A percentile compares a stretch with the other conserved stretches of the same genome.
These are phyloP conservation scores for Curvularia lunata DNA, from an alignment of 2,329 filamentous ascomycete genomes.

Conservation along the genomic window DNA sequence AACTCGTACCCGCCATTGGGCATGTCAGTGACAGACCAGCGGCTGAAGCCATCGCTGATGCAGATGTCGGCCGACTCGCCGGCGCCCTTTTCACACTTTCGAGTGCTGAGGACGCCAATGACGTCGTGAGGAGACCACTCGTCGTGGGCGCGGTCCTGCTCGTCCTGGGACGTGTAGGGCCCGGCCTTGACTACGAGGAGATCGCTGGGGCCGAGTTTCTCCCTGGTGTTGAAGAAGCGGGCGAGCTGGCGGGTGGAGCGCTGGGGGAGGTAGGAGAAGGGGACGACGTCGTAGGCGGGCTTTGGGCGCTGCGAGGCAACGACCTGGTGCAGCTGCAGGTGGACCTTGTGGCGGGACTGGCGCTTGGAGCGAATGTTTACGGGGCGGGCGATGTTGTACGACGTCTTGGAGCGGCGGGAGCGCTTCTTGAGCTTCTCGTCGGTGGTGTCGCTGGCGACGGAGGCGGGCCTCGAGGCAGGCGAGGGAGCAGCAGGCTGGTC, in stretches of 20 bases:
- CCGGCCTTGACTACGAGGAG: slow-evolving; percentile 74
- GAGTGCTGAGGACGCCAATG: slow-evolving; percentile 71
- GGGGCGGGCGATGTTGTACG: slow-evolving; percentile 72
- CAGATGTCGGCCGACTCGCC: slow-evolving; percentile 72
- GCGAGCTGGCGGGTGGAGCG: slow-evolving; percentile 59
- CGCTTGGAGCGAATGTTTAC: slow-evolving; percentile 65
- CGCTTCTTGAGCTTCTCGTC: slow-evolving; percentile 54
- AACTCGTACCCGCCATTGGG: slow-evolving; percentile 62
- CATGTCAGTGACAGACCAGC: slow-evolving; percentile 54
- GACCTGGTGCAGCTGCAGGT: slow-evolving; percentile 76
- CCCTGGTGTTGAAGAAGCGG: slow-evolving; percentile 67
- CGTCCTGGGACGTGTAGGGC: slow-evolving; percentile 59
- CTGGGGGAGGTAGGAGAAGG: slow-evolving; percentile 65
- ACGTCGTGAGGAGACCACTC: slow-evolving; percentile 61
- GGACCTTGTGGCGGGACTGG: slow-evolving; percentile 69
- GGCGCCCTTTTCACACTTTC: slow-evolving; percentile 59
- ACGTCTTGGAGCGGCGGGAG: slow-evolving; percentile 63
- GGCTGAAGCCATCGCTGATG: slow-evolving; percentile 56
- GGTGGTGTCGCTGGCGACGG: slow-evolving; percentile 46
- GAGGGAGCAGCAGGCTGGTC: slow-evolving; percentile 2
- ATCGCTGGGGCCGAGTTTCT: slow-evolving; percentile 70
- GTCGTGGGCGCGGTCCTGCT: slow-evolving; percentile 56
- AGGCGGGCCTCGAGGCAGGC: slow-evolving; percentile 45
- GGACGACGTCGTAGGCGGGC: slow-evolving; percentile 76
- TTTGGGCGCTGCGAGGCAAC: slow-evolving; percentile 64